Percentiles rank a stretch among this genome's conserved stretches.
Evolutionary conservation across 2,329 filamentous ascomycete genomes (phyloP).

Genomic region (Sclerotinia subarctica): DNA sequence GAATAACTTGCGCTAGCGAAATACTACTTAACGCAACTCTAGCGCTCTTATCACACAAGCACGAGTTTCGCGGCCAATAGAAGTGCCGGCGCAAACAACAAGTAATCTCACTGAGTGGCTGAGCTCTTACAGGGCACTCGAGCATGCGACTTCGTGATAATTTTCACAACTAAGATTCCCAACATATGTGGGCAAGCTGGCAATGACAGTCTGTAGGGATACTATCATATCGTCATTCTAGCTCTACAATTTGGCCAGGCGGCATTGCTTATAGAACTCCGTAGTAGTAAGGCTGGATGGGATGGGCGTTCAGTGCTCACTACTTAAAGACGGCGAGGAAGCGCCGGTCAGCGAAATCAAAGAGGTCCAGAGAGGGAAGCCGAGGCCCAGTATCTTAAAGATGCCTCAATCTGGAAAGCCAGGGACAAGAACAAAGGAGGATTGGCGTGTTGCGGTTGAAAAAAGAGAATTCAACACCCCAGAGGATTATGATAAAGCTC

Average conservation of each 20-base stretch:
- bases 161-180: not conserved
- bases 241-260: not conserved
- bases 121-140: constrained; percentile 12
- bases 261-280: not conserved
- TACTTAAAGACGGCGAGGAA: constrained; percentile 35
- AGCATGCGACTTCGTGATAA: constrained; percentile 15
- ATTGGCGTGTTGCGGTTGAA: constrained; percentile 24
- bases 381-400: constrained; percentile 31
- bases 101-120: constrained; percentile 18
- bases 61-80: constrained; percentile 18
- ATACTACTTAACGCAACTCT: not conserved
- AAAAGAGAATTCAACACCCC: constrained; percentile 26
- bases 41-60: constrained; percentile 14
- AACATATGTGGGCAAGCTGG: not conserved
- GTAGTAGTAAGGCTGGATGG: constrained; percentile 20
- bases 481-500: constrained; percentile 29
- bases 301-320: constrained; percentile 36
- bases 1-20: not conserved
- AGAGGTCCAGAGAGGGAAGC: constrained; percentile 22
- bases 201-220: not conserved
- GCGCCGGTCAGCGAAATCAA: constrained; percentile 29
- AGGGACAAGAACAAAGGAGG: constrained; percentile 22
- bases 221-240: not conserved
- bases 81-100: not conserved
- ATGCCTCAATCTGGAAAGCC: constrained; percentile 29